Conservation (phyloP, 805 yeast genomes). For the Lachancea fermentati region DNA sequence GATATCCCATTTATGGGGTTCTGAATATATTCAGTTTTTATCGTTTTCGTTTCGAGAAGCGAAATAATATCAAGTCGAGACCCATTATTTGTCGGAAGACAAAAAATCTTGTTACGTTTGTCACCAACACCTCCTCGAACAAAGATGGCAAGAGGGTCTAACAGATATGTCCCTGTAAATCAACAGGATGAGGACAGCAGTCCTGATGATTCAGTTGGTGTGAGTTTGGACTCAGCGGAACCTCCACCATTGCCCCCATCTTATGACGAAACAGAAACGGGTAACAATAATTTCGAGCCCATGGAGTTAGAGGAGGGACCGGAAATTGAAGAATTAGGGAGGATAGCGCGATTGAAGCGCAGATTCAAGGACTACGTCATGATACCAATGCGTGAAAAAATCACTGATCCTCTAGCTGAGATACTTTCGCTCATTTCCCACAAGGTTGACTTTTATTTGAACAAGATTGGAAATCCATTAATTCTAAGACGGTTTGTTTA, state of each 20-base stretch:
- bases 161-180: conserved; percentile 15
- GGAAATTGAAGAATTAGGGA: conserved; percentile 5
- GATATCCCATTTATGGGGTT: conserved; percentile 25
- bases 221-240: conserved; percentile 8
- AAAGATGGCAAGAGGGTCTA: conserved; percentile 6
- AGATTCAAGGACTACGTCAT: conserved; percentile 31
- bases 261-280: conserved; percentile 12
- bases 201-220: background rate
- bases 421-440: conserved; percentile 30
- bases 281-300: conserved; percentile 1
- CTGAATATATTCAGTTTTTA: no score
- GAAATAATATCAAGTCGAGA: no score
- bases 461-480: conserved; percentile 77
- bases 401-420: conserved; percentile 45
- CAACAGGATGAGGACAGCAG: conserved; percentile 11
- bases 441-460: conserved; percentile 51
- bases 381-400: conserved; percentile 34
- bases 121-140: background rate
- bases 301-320: conserved; percentile 42
- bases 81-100: no score
- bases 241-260: conserved; percentile 33
- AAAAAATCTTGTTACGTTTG: no score
- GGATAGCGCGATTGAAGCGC: conserved; percentile 16
- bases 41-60: no score
- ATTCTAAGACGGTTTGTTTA: conserved; percentile 74